Percentiles rank a stretch among this genome's conserved stretches.
These are phyloP conservation scores for Aspergillus sp. DNA, from an alignment of 2,329 filamentous ascomycete genomes.

Conservation along the genomic window DNA sequence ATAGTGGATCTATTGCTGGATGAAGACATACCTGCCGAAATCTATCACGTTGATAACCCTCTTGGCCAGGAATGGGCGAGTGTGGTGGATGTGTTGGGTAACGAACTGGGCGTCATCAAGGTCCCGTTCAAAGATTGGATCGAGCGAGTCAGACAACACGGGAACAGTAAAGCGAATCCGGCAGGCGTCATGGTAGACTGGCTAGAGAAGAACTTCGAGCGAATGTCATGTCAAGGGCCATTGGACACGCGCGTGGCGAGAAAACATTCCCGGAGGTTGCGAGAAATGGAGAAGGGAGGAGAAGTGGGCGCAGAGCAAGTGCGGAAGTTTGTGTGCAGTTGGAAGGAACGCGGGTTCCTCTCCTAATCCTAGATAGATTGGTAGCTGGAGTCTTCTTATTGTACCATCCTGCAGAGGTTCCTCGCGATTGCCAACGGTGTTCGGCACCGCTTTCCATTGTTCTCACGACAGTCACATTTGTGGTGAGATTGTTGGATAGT, in stretches of 20 bases:
- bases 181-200: constrained; percentile 31
- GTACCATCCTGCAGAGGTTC: no score
- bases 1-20: constrained; percentile 34
- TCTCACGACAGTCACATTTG: no score
- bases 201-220: constrained; percentile 33
- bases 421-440: no score
- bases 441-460: no score
- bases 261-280: constrained; percentile 35
- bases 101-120: constrained; percentile 31
- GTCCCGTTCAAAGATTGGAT: constrained; percentile 47
- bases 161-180: constrained; percentile 28
- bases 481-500: no score
- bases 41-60: constrained; percentile 51
- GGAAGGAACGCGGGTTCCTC: constrained; percentile 9
- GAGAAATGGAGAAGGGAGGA: constrained; percentile 2
- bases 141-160: constrained; percentile 29
- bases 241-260: constrained; percentile 36
- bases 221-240: constrained; percentile 49
- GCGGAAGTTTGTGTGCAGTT: constrained; percentile 12
- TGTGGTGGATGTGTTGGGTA: constrained; percentile 36
- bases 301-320: constrained; percentile 9
- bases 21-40: constrained; percentile 22
- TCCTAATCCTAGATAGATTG: neutral
- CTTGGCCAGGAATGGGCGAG: constrained; percentile 42
- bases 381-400: no score